Evolutionary conservation across 2,329 filamentous ascomycete genomes (phyloP).

Genomic region (Epicoccum nigrum): DNA sequence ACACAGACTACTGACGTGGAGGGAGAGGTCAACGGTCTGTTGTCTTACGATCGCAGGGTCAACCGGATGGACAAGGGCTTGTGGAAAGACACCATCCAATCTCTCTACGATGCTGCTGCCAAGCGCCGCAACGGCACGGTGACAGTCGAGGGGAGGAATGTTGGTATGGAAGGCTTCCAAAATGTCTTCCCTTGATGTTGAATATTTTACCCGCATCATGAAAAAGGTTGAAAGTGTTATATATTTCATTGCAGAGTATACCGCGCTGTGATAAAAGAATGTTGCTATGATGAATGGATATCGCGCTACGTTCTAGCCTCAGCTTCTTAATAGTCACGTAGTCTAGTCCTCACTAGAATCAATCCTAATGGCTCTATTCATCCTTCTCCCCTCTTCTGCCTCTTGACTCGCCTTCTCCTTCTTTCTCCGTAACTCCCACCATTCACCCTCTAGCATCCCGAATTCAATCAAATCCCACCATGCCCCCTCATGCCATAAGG

Average conservation of each 20-base stretch:
- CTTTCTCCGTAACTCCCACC: constrained; percentile 21
- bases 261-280: too few species aligned
- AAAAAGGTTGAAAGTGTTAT: too few species aligned
- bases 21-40: constrained; percentile 73
- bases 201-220: too few species aligned
- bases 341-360: neutral
- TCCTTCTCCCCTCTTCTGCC: neutral
- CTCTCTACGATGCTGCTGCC: constrained; percentile 61
- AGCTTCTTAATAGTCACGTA: too few species aligned
- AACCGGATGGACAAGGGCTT: constrained; percentile 62
- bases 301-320: too few species aligned
- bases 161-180: constrained; percentile 4
- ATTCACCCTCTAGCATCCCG: constrained; percentile 40
- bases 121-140: constrained; percentile 14
- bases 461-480: constrained; percentile 44
- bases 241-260: too few species aligned
- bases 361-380: constrained; percentile 9
- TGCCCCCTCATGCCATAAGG: constrained; percentile 52
- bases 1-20: constrained; percentile 78
- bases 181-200: neutral
- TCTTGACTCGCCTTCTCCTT: neutral
- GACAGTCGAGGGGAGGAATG: neutral
- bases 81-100: constrained; percentile 66
- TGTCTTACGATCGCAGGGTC: constrained; percentile 71
- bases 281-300: too few species aligned